Conservation (phyloP, 148 eudicot species). For the Vaccinium myrtillus region DNA sequence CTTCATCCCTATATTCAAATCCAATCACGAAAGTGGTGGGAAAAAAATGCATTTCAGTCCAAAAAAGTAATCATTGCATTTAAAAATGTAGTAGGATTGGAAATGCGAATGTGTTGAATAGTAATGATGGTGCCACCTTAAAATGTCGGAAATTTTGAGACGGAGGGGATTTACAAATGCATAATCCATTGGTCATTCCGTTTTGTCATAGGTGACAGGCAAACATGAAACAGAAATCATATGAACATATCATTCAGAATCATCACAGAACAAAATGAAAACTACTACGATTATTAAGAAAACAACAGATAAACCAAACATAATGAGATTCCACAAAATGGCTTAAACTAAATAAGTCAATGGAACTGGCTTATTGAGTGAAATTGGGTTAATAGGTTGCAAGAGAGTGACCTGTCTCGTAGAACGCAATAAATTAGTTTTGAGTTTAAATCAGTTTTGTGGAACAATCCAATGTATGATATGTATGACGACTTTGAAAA, state of each 20-base stretch:
- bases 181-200: not conserved
- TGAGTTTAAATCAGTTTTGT: too few species aligned
- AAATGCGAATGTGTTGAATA: not conserved
- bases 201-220: not conserved
- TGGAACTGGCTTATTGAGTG: too few species aligned
- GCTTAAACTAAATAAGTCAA: too few species aligned
- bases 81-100: not conserved
- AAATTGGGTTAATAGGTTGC: too few species aligned
- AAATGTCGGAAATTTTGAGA: not conserved
- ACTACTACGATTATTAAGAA: not conserved
- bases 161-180: not conserved
- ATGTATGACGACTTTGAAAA: not conserved
- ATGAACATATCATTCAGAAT: not conserved
- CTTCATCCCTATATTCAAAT: not conserved
- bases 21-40: not conserved
- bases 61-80: not conserved
- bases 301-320: not conserved
- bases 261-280: not conserved
- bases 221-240: not conserved
- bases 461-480: not conserved
- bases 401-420: too few species aligned
- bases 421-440: too few species aligned
- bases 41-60: not conserved
- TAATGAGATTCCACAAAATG: not conserved
- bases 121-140: not conserved